Evolutionary conservation across 1,284 basidiomycete genomes (phyloP).

Genomic region (Coniferiporia weirii): DNA sequence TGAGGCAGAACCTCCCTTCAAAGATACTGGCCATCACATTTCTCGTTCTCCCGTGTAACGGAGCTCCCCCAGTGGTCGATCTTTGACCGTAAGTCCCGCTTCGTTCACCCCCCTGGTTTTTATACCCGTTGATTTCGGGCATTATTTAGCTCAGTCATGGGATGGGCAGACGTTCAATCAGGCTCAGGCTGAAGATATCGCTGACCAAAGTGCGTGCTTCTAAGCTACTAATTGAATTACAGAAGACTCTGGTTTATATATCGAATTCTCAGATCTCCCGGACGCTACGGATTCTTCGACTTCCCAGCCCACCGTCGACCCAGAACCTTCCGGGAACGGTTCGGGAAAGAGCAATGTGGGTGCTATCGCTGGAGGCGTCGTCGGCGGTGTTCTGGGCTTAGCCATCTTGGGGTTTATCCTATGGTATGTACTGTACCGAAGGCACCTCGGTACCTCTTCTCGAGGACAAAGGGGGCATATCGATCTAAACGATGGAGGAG

Average conservation of each 20-base stretch:
- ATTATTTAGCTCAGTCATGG: conserved; percentile 8
- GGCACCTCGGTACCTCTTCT: neutral
- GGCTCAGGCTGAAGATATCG: conserved; percentile 9
- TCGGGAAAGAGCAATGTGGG: conserved; percentile 4
- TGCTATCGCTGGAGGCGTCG: conserved; percentile 16
- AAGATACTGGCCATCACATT: conserved; percentile 7
- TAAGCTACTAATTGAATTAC: neutral
- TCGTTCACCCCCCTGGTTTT: neutral
- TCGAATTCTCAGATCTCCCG: conserved; percentile 4
- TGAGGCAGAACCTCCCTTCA: no score
- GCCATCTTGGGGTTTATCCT: neutral
- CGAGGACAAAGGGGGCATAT: neutral
- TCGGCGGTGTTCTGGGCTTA: conserved; percentile 9
- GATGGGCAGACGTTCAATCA: conserved; percentile 9
- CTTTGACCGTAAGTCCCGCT: conserved; percentile 9
- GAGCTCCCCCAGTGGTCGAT: conserved; percentile 14
- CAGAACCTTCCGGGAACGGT: neutral
- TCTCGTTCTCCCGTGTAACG: conserved; percentile 2
- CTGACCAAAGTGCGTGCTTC: conserved; percentile 8
- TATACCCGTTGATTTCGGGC: neutral
- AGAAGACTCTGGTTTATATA: neutral
- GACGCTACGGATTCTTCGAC: conserved; percentile 13
- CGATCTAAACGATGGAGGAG: conserved; percentile 3
- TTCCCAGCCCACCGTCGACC: conserved; percentile 7
- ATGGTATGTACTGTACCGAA: conserved; percentile 6